Base-by-base conservation (phyloP, 208 protist genomes). In the Tetramitus jugosus region DNA sequence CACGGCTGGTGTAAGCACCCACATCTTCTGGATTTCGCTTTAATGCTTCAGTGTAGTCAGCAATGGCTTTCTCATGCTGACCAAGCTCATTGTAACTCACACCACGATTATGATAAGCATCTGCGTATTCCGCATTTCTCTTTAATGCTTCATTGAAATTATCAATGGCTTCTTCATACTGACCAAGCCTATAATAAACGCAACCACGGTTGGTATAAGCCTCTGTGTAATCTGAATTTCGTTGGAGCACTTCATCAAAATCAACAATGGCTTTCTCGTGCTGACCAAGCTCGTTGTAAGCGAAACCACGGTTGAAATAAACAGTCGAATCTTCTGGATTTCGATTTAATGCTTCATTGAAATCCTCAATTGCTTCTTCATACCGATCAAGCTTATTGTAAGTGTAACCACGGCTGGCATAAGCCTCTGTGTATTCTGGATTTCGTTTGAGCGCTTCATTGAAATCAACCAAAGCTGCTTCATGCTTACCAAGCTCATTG, bases 1-100 rank as follows among this genome's bases (percentile, higher is more conserved):
- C 92, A 49, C 91, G 81, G 82, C 95, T 94, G 84, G 94, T 87
- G 62, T 88, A 93, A 20, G 91, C 84, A 77, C 91, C 92, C 45
- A 86, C 52, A 77, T 90, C 91, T 4, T 68, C 71, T 23, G 77
- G 72, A 72, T 94, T 88, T 61, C 93, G 84, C 60, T 85, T 60
- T n/a, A 94, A 85, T 10, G 91, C 91, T 14, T 68, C 76, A 1
- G 80, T 84, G 82, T 92, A 94, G 80, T 92, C 89, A 26, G 39
- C 81, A 46, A 93, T 85, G 3, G 91, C 75, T 40, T 61, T 20
- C 17, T 69, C 29, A 39, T 53, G 26, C 31, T 42, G 0, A 40
- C 29, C 49, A 7, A 53, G 10, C 4, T 35, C 43, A 31, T 61
- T n/a, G n/a, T 75, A 60, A 76, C 80, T 85, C 56, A 93, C 85